Percentiles rank a stretch among this genome's conserved stretches.
These are phyloP conservation scores for Penicillium sp. DNA, from an alignment of 2,329 filamentous ascomycete genomes.

Conservation along the genomic window DNA sequence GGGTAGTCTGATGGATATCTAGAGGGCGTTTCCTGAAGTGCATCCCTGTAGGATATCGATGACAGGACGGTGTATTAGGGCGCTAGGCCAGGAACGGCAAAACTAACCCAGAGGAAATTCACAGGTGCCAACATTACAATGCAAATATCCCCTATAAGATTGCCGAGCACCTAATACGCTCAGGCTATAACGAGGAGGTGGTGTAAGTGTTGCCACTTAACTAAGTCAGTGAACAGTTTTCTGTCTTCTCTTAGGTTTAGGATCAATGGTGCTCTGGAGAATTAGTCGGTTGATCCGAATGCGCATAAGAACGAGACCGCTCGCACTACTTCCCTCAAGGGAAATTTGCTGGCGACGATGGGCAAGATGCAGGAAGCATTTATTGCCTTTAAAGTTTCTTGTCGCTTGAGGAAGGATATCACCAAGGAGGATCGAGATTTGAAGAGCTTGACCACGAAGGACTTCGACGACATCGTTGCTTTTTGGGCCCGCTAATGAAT, in stretches of 20 bases:
- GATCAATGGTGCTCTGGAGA: slow-evolving; percentile 13
- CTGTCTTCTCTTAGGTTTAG: slow-evolving; percentile 10
- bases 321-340: slow-evolving; percentile 19
- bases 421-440: slow-evolving; percentile 14
- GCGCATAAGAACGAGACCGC: slow-evolving; percentile 18
- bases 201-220: not conserved
- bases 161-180: slow-evolving; percentile 17
- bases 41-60: no score
- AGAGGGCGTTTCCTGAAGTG: no score
- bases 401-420: slow-evolving; percentile 18
- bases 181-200: not conserved
- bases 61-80: no score
- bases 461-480: slow-evolving; percentile 19
- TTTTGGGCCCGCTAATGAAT: slow-evolving; percentile 7
- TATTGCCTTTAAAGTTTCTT: slow-evolving; percentile 12
- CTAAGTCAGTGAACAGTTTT: not conserved
- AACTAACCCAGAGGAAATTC: no score
- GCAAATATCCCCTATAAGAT: slow-evolving; percentile 18
- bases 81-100: no score
- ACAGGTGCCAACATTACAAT: slow-evolving; percentile 9
- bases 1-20: no score
- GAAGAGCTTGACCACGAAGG: slow-evolving; percentile 11
- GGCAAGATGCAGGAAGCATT: slow-evolving; percentile 15
- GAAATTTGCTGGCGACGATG: slow-evolving; percentile 10
- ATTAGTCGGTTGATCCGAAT: slow-evolving; percentile 9